phyloP scores from a whole-genome alignment of 495 filamentous ascomycete species.

The Penicillium turbatum region DNA sequence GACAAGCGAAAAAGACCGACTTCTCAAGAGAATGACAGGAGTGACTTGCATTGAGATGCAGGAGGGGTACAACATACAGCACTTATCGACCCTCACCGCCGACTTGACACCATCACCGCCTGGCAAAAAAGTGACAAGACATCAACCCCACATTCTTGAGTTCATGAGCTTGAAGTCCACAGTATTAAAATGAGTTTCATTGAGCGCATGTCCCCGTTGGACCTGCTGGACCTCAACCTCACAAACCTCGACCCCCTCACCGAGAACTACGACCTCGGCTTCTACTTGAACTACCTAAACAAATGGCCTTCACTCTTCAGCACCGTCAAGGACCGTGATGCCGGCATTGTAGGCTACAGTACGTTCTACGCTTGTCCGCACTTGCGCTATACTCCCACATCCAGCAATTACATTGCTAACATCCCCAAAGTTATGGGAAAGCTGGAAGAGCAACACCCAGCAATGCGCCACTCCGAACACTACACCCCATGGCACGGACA shows the following conservation, averaged over 20 bases:
- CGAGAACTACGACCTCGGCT: slow-evolving; percentile 91
- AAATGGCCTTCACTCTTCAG: slow-evolving; percentile 93
- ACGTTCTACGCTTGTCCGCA: slow-evolving; percentile 30
- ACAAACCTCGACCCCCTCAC: slow-evolving; percentile 88
- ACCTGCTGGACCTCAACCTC: slow-evolving; percentile 78
- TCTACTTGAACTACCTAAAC: slow-evolving; percentile 91
- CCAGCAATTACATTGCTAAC: neutral
- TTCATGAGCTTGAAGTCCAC: neutral
- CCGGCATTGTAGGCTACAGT: slow-evolving; percentile 92
- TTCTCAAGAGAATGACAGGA: neutral
- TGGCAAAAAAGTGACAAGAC: slow-evolving; percentile 12
- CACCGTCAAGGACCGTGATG: slow-evolving; percentile 73
- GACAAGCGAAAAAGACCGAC: neutral
- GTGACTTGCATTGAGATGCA: neutral
- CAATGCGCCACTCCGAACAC: slow-evolving; percentile 66
- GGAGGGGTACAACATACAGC: neutral
- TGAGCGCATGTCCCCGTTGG: slow-evolving; percentile 63
- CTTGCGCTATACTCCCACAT: neutral
- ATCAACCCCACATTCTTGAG: slow-evolving; percentile 12
- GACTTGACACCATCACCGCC: neutral
- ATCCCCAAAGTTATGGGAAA: slow-evolving; percentile 85
- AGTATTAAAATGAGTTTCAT: slow-evolving; percentile 57
- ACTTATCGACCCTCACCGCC: neutral
- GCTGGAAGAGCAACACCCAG: slow-evolving; percentile 77
- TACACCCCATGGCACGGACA: slow-evolving; percentile 97